Conservation (phyloP, 1,139 yeast species). For the Sugiyamaella novakii region DNA sequence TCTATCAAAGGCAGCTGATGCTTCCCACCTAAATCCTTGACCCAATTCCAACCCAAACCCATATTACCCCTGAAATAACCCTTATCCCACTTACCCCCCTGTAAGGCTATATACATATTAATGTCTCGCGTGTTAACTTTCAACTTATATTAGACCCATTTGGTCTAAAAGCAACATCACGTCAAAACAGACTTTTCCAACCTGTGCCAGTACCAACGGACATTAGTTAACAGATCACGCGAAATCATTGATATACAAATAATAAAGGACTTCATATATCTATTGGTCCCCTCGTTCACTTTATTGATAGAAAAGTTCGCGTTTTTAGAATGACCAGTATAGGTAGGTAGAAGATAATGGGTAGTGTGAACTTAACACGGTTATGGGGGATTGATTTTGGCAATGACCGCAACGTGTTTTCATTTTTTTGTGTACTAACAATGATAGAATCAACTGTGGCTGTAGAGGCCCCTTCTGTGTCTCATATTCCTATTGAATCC, state of each 20-base stretch:
- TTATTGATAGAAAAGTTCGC: conserved; percentile 7
- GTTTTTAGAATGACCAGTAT: conserved; percentile 7
- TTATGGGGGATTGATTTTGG: too few species aligned
- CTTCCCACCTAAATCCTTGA: too few species aligned
- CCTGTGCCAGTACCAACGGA: neutral
- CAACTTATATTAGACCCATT: neutral
- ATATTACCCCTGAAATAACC: conserved; percentile 14
- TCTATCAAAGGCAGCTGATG: too few species aligned
- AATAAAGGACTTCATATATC: neutral
- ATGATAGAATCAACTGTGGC: conserved; percentile 12
- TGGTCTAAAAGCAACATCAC: conserved; percentile 7
- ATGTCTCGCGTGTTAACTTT: conserved; percentile 17
- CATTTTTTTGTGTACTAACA: too few species aligned
- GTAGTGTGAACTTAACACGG: neutral
- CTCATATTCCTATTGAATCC: conserved; percentile 33
- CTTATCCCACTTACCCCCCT: conserved; percentile 10
- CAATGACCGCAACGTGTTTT: too few species aligned
- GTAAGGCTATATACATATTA: conserved; percentile 9
- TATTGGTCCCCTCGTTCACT: neutral
- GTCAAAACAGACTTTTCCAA: neutral
- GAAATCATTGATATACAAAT: neutral
- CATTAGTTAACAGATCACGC: neutral
- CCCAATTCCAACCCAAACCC: too few species aligned
- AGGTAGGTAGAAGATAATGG: conserved; percentile 14
- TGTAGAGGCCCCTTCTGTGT: conserved; percentile 33